A percentile compares a stretch with the other conserved stretches of the same genome.
Conservation (phyloP, 805 yeast genomes). For the Lipomyces anomalus region DNA sequence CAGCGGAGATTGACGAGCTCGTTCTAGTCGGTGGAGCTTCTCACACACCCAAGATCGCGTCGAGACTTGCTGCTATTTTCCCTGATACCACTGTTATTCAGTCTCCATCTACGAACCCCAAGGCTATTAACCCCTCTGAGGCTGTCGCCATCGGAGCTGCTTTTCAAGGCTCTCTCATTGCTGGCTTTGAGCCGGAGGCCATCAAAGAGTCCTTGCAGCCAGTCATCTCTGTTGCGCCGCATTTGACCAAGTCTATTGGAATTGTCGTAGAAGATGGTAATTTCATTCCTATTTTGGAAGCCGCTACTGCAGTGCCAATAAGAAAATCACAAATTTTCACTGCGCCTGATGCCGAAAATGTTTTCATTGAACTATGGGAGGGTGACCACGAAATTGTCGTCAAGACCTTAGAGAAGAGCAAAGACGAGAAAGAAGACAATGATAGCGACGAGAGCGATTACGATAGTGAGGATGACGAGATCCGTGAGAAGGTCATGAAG, state of each 20-base stretch:
- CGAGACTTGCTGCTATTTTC: constrained; percentile 66
- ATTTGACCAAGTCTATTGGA: constrained; percentile 78
- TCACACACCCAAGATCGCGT: constrained; percentile 83
- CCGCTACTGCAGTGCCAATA: constrained; percentile 87
- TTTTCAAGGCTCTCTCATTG: constrained; percentile 79
- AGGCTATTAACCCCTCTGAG: constrained; percentile 84
- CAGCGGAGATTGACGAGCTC: constrained; percentile 83
- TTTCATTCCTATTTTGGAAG: constrained; percentile 66
- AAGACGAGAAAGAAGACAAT: constrained; percentile 49
- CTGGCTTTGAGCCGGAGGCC: constrained; percentile 68
- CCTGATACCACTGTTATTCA: constrained; percentile 70
- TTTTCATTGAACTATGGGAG: constrained; percentile 69
- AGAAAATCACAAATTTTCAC: constrained; percentile 65
- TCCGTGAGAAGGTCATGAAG: constrained; percentile 80
- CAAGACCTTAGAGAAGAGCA: constrained; percentile 62
- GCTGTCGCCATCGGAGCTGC: constrained; percentile 92
- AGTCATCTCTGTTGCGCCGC: constrained; percentile 81
- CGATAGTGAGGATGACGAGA: constrained; percentile 64
- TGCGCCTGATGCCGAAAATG: constrained; percentile 52
- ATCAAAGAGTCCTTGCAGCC: constrained; percentile 67
- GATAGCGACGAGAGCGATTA: constrained; percentile 43
- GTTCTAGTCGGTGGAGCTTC: constrained; percentile 91
- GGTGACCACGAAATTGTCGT: constrained; percentile 81
- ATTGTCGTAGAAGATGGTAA: constrained; percentile 56
- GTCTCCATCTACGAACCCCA: constrained; percentile 69